Conservation (phyloP, 495 filamentous ascomycete genomes). For the Lasiosphaeria hispida region DNA sequence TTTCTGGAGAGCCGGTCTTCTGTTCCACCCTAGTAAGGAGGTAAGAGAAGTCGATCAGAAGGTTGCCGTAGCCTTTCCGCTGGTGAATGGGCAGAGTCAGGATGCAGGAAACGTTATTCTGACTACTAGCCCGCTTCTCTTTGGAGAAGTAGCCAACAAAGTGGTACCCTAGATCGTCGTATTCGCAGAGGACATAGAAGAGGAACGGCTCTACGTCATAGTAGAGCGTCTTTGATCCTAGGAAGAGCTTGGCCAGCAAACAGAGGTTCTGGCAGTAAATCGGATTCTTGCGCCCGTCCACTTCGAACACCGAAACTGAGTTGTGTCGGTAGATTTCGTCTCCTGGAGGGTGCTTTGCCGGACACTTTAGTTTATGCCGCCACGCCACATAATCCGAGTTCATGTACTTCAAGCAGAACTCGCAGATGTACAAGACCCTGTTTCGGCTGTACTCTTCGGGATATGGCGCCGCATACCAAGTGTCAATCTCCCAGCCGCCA, state of each 20-base stretch:
- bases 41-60: constrained; percentile 97
- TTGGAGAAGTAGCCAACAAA: constrained; percentile 99
- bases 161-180: constrained; percentile 88
- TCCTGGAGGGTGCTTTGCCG: constrained; percentile 91
- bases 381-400: constrained; percentile 96
- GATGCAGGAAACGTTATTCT: constrained; percentile 97
- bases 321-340: constrained; percentile 97
- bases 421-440: constrained; percentile 92
- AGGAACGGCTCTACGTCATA: constrained; percentile 98
- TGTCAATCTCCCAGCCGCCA: constrained; percentile 95
- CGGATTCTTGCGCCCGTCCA: constrained; percentile 93
- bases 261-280: constrained; percentile 98
- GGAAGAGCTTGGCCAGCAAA: constrained; percentile 89
- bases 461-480: constrained; percentile 99
- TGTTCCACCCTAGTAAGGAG: constrained; percentile 88
- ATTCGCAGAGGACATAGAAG: constrained; percentile 98
- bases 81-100: constrained; percentile 93
- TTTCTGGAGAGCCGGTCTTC: constrained; percentile 95
- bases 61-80: constrained; percentile 92
- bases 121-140: constrained; percentile 91
- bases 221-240: constrained; percentile 96
- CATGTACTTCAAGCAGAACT: constrained; percentile 99
- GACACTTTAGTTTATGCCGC: constrained; percentile 97
- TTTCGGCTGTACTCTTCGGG: constrained; percentile 98
- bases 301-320: constrained; percentile 92